A percentile compares a stretch with the other conserved stretches of the same genome.
Conservation (phyloP, 352 stramenopile species). For the Pythium volutum region DNA sequence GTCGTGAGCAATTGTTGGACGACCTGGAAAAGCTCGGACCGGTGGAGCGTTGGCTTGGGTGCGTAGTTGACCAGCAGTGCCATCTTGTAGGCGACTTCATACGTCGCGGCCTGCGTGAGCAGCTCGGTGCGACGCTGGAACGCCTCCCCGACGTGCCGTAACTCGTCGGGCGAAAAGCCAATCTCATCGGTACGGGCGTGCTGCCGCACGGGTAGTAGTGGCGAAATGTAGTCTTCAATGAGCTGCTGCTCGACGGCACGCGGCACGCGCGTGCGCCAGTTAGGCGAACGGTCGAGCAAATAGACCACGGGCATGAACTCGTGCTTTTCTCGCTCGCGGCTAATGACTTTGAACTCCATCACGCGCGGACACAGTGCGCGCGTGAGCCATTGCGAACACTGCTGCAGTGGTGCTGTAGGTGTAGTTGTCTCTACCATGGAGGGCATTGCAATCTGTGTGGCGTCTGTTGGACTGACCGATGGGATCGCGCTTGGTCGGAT, state of each 20-base stretch:
- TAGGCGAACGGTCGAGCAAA: conserved; percentile 54
- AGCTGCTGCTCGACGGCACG: conserved; percentile 44
- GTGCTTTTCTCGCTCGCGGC: conserved; percentile 65
- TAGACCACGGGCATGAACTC: conserved; percentile 79
- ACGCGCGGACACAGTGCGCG: conserved; percentile 56
- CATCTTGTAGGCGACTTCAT: conserved; percentile 63
- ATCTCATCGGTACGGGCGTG: conserved; percentile 12
- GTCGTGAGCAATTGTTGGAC: conserved; percentile 49
- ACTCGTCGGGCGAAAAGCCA: conserved; percentile 21
- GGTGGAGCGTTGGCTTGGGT: conserved; percentile 28
- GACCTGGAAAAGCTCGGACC: conserved; percentile 50
- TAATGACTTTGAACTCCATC: conserved; percentile 81
- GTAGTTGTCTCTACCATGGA: neutral
- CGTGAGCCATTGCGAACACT: conserved; percentile 24
- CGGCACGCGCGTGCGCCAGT: conserved; percentile 51
- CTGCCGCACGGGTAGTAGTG: conserved; percentile 26
- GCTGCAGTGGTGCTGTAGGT: neutral
- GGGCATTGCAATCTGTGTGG: neutral
- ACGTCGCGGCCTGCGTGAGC: conserved; percentile 35
- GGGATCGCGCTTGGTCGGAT: too few relatives aligned
- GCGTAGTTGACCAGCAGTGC: conserved; percentile 55
- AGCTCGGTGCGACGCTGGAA: conserved; percentile 46
- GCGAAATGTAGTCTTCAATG: conserved; percentile 60
- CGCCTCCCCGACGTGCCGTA: conserved; percentile 31
- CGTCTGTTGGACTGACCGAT: too few relatives aligned